Base-by-base conservation (phyloP, 169 alveolate species). In the Plasmodium billcollinsi region DNA sequence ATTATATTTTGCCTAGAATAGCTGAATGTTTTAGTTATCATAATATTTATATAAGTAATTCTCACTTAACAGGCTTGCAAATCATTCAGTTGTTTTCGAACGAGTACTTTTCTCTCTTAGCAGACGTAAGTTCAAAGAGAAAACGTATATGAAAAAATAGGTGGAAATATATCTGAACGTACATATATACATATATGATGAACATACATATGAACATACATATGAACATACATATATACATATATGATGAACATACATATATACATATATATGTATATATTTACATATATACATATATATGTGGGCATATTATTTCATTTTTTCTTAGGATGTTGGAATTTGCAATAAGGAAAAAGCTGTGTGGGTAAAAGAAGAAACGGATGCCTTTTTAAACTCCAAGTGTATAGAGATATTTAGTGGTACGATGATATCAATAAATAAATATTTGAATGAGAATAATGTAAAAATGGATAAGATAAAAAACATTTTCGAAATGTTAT, bases 401-500 rank as follows among this genome's bases (percentile, higher is more conserved):
- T 76, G 89, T 9, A 58, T 76, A 24, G 89, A 76, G 45, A 76
- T 76, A 63, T 76, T 76, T 47, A 76, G 89, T 70, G 76, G 89
- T 18, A 63, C 78, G 39, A 76, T 65, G 75, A n/a, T 76, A n/a
- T 76, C 89, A 29, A 12, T 76, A 12, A 66, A 45, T 24, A 76
- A 76, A 58, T 76, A 76, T 58, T 69, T 76, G 26, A 69, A 58
- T 21, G 89, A 76, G 54, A 76, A 65, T 5, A 58, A 58, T 21
- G 89, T 76, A 21, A 63, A 76, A 56, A 58, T 76, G 56, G 39
- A 26, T 76, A 76, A 76, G 47, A 65, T 76, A 65, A 76, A 66
- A 24, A 33, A 43, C n/a, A 76, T 76, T 15, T 76, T 76, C 24
- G 89, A 76, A 63, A 65, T 65, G 76, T 29, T 76, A 6, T 12